phyloP scores from a whole-genome alignment of 164 flowering plant species.

The Annona cherimola region DNA sequence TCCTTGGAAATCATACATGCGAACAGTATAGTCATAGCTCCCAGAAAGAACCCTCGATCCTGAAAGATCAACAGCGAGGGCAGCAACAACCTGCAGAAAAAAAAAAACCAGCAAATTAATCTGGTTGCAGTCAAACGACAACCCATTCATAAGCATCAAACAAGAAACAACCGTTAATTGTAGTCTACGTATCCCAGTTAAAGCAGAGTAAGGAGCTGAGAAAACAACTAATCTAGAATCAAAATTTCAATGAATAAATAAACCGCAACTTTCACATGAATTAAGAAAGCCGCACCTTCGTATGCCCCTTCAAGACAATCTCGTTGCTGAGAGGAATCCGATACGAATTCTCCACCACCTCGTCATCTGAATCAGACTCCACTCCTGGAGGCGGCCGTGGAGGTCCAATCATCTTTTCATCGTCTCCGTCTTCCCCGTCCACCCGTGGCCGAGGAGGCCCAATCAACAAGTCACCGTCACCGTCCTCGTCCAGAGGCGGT shows the following conservation, averaged over 20 bases:
- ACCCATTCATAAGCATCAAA: no score
- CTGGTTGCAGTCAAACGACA: not conserved
- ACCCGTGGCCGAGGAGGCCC: not conserved
- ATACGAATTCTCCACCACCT: slow-evolving; percentile 37
- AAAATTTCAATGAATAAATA: not conserved
- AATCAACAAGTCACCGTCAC: slow-evolving; percentile 10
- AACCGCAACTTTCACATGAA: not conserved
- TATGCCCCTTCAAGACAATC: slow-evolving; percentile 85
- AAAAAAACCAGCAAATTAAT: slow-evolving; percentile 5
- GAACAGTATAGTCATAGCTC: slow-evolving; percentile 87
- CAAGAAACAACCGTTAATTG: not conserved
- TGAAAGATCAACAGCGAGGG: slow-evolving; percentile 86
- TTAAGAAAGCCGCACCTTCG: slow-evolving; percentile 47
- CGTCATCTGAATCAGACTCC: slow-evolving; percentile 18
- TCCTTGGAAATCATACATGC: slow-evolving; percentile 98
- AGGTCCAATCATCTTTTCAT: slow-evolving; percentile 52
- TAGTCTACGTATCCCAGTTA: not conserved
- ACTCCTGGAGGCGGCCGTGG: slow-evolving; percentile 39
- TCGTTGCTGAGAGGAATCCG: slow-evolving; percentile 84
- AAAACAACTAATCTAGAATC: no score
- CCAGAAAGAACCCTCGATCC: slow-evolving; percentile 99
- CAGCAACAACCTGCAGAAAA: slow-evolving; percentile 69
- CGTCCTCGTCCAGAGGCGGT: slow-evolving; percentile 34
- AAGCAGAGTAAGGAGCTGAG: no score
- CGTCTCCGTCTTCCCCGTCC: slow-evolving; percentile 32